phyloP scores from a whole-genome alignment of 225 moss, liverwort and hornwort species.

The Bryum argenteum region DNA sequence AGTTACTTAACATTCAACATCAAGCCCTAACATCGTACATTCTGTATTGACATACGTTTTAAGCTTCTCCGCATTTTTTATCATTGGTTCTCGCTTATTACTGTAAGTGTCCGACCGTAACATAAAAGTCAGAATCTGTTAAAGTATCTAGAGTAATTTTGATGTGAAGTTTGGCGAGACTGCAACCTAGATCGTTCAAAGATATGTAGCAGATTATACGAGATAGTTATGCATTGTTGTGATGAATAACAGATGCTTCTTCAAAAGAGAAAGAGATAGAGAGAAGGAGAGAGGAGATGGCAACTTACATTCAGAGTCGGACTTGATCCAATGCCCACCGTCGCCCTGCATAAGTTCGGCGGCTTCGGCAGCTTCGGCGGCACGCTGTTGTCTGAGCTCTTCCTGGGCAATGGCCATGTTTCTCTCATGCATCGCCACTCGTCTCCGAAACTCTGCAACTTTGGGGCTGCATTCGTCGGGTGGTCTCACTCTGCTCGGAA shows the following conservation, averaged over 20 bases:
- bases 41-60: too few species aligned
- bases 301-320: slow-evolving; percentile 47
- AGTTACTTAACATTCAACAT: too few species aligned
- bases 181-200: too few species aligned
- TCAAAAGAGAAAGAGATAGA: too few species aligned
- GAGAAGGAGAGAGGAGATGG: not conserved
- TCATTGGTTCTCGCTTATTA: too few species aligned
- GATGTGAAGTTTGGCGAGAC: too few species aligned
- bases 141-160: too few species aligned
- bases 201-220: too few species aligned
- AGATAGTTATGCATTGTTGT: not conserved
- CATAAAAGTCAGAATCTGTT: too few species aligned
- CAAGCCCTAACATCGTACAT: too few species aligned
- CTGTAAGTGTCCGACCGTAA: too few species aligned
- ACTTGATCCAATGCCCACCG: slow-evolving; percentile 48
- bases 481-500: not conserved
- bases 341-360: slow-evolving; percentile 2
- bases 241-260: not conserved
- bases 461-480: slow-evolving; percentile 6
- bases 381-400: slow-evolving; percentile 4
- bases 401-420: not conserved
- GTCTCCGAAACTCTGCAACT: slow-evolving; percentile 29
- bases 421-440: slow-evolving; percentile 23
- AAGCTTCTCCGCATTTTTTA: too few species aligned
- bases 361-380: slow-evolving; percentile 7